These are phyloP conservation scores for Apiospora pterosperma DNA, from an alignment of 2,329 filamentous ascomycete genomes.

Conservation along the genomic window DNA sequence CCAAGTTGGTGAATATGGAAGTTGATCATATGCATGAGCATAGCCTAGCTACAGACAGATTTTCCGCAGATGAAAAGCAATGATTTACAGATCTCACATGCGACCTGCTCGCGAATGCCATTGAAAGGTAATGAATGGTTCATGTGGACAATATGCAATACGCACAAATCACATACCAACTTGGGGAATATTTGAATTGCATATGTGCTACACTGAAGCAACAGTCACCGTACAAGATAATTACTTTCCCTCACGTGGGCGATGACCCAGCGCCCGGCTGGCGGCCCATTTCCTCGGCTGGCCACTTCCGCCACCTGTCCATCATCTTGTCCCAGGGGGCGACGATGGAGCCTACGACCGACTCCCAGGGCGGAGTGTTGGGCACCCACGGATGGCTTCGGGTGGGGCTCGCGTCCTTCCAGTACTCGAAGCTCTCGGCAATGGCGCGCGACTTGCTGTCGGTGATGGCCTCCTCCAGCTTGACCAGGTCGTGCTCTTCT, in stretches of 20 bases:
- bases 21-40: too few relatives aligned
- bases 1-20: not conserved
- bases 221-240: too few relatives aligned
- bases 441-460: constrained; percentile 27
- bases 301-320: constrained; percentile 1
- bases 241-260: not conserved
- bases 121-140: not conserved
- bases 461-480: constrained; percentile 35
- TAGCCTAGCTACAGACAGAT: not conserved
- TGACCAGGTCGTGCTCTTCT: constrained; percentile 38
- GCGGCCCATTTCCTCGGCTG: not conserved
- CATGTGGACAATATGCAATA: not conserved
- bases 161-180: too few relatives aligned
- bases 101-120: not conserved
- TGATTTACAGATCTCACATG: not conserved
- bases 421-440: constrained; percentile 36
- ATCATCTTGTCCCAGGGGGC: constrained; percentile 5
- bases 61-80: not conserved
- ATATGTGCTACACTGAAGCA: too few relatives aligned
- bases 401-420: constrained; percentile 43
- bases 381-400: constrained; percentile 41
- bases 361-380: constrained; percentile 45
- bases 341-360: not conserved
- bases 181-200: too few relatives aligned
- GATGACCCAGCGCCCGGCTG: not conserved